Base-by-base conservation (phyloP, 2,329 filamentous ascomycete species). In the Aspergillus fructus region DNA sequence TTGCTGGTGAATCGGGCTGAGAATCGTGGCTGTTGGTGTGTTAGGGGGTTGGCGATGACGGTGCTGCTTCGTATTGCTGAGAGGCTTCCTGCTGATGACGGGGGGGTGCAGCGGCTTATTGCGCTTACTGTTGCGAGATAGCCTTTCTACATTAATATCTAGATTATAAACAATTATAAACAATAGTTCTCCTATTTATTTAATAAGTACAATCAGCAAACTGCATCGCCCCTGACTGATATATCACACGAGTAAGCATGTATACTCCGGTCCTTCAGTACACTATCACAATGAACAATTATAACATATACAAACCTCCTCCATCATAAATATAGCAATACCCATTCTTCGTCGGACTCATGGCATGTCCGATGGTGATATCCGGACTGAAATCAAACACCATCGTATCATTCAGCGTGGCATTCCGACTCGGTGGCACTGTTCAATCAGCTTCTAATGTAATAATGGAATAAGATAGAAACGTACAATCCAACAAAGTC, bases 1-100 rank as follows among this genome's bases (percentile, higher is more conserved):
- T 11, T 59, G 2, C 15, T 59, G 34, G 33, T 59, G 4, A 15
- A 41, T 9, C 33, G 41, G 11, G 52, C 48, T 5, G 52, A 59
- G 19, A 4, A 17, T 5, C 43, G 40, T 24, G 52, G 56, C 4
- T 55, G 47, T 19, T 59, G 56, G 56, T 52, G 47, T 19, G 23
- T 58, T 5, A 23, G 19, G 13, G 55, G 55, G 2, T 45, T 51
- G 47, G 8, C 47, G 11, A 46, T 37, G 40, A 46, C 19, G 1
- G 19, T 40, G 3, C 12, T 53, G 17, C 17, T 24, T 7, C 41
- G 30, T 5, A 53, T 53, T 17, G 50, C 30, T 9, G 40, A 39
- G 33, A 27, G 27, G 15, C 41, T 53, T n/a, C 41, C 41, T 5
- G 50, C 27, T 7, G 23, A 50, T 19, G 45, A 40, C n/a, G 47